Evolutionary conservation across 306 rosid genomes (phyloP), one percentile per base, ranked within the genome.

Genomic region (Ammopiptanthus mongolicus): DNA sequence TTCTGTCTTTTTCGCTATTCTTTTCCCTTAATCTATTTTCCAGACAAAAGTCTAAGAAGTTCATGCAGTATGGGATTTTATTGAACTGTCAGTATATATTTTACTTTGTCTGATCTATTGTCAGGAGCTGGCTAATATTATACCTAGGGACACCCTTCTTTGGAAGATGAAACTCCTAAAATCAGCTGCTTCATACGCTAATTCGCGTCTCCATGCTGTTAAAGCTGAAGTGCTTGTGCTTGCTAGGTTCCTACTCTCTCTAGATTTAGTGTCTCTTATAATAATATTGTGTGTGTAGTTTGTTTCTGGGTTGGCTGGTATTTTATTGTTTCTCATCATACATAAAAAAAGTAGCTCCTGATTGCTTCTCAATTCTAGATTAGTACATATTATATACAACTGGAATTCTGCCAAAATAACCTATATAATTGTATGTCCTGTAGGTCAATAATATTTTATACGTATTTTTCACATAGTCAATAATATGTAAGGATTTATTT

Each of bases 111-210:
- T 59, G 58, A 80, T 84, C 55, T 68, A 5, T 47, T 84, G 36
- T 62, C 87, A 96, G 99, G 90, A 82, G 33, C 63, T 96, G 73
- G 80, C 85, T 61, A 70, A 86, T 78, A 88, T 96, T 83, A 69
- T 96, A 79, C 97, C 99, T 1, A 92, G 69, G 77, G 89, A 85
- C 28, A 84, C 92, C 62, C 93, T 96, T 90, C 86, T 90, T 39
- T 96, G 99, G 99, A 96, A 92, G 88, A 85, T 92, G 84, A 87
- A 92, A 88, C 92, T 96, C 85, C 90, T 96, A 62, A 87, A 88
- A 80, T 87, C 93, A 75, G 97, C 93, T 73, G 90, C 99, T 79
- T 90, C 93, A 17, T 92, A 92, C 78, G 84, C 98, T 52, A 96
- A 90, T 82, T 96, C 99, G 6, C 98, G 96, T 73, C 98, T 92